Evolutionary conservation across 495 filamentous ascomycete species (phyloP), one percentile per base, ranked within the genome.

Genomic region (Lasiosphaeria hispida): DNA sequence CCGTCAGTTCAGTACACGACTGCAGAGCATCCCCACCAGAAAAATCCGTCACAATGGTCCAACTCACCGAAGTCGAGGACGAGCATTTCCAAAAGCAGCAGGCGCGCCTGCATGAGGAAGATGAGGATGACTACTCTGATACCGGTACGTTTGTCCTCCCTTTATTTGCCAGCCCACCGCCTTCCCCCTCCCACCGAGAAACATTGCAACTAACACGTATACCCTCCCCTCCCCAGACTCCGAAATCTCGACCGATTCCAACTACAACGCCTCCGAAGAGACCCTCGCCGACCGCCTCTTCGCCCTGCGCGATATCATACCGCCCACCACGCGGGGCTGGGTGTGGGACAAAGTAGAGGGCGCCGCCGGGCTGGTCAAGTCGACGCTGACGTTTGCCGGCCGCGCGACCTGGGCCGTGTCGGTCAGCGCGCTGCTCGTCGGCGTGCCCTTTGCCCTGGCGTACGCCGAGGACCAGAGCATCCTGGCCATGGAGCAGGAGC

Each of bases 401-500:
- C 94, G 91, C 77, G 82, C 86, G 17, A 75, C 96, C 62, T 99
- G 90, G 89, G 81, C 96, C 37, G 71, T 99, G 18, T 87, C 85
- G 69, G 96, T 92, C 44, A 89, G 85, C 55, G 91, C 88, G 47
- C 83, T 99, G 72, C 75, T 99, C 65, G 73, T 99, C 56, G 91
- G 89, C 69, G 90, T 97, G 48, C 95, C 94, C 23, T 97, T 88
- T 81, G 90, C 91, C 53, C 80, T 99, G 57, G 91, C 92, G 42
- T 91, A 89, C 74, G 84, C 87, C 51, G 95, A 99, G 79, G 94
- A 99, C 75, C 92, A 97, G 80, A 87, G 95, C 79, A 82, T 94
- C 68, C 77, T 90, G 58, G 93, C 96, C 81, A 91, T 94, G 91
- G 94, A 97, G 83, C 86, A 89, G 75, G 93, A 97, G 80, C 88